A percentile compares a stretch with the other conserved stretches of the same genome.
These are phyloP conservation scores for Candida boidinii DNA, from an alignment of 805 yeast species.

Conservation along the genomic window DNA sequence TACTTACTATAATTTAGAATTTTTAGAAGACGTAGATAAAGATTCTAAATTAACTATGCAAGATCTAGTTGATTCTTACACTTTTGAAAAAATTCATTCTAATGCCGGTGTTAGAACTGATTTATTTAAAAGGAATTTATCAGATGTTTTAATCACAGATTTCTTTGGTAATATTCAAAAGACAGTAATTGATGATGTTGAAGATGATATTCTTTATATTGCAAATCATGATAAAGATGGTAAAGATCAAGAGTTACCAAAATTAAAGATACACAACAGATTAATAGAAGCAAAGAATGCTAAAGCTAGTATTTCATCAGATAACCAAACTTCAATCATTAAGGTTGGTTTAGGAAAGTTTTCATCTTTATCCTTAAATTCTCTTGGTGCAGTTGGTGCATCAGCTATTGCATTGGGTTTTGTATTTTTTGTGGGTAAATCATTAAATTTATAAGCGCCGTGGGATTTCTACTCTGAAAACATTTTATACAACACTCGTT, in stretches of 20 bases:
- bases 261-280: background rate
- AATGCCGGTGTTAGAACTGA: slow-evolving; percentile 91
- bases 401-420: too few species aligned
- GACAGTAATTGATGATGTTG: slow-evolving; percentile 49
- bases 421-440: too few species aligned
- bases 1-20: slow-evolving; percentile 86
- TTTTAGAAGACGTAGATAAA: slow-evolving; percentile 69
- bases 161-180: slow-evolving; percentile 91
- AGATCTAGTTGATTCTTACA: slow-evolving; percentile 78
- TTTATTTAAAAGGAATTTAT: slow-evolving; percentile 54
- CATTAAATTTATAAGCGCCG: too few species aligned
- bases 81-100: slow-evolving; percentile 80
- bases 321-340: slow-evolving; percentile 1
- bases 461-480: too few species aligned
- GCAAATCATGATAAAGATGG: slow-evolving; percentile 26
- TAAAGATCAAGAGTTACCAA: background rate
- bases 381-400: too few species aligned
- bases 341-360: too few species aligned
- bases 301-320: background rate
- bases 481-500: too few species aligned
- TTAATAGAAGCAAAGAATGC: too few species aligned
- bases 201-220: slow-evolving; percentile 34
- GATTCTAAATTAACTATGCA: slow-evolving; percentile 68
- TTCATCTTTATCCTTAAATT: too few species aligned
- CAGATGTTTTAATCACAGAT: slow-evolving; percentile 75